Base-by-base conservation (phyloP, 2,329 filamentous ascomycete species). In the Aspergillus sp. region DNA sequence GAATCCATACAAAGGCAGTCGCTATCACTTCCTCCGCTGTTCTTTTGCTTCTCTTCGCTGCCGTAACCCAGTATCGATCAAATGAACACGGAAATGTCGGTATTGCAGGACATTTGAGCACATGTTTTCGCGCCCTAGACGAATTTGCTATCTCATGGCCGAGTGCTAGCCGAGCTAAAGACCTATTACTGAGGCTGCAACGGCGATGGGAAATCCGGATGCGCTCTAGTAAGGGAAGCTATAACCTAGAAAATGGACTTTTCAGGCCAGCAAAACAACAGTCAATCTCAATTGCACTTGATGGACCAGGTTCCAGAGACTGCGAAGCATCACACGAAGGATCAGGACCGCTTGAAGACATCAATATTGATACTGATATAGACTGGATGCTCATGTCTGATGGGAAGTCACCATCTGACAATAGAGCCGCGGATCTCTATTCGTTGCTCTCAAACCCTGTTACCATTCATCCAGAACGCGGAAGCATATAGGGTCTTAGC, bases 11-110 rank as follows among this genome's bases (percentile, higher is more conserved):
- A 45, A 71, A 77, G 55, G 72, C 73, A 0, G 73, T 77, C 4
- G 69, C 72, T 8, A 75, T 78, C 14, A 75, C 76, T 11, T 77
- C 76, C 61, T 75, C 73, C 4, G 76, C 76, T 0, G 75, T 75
- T 0, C 66, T 78, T 5, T 72, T 74, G 65, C 65, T 74, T 6
- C 68, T 74, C 2, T 74, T 72, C 23, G 69, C 50, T 17, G 24
- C 27, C 6, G 41, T 53, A 14, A 43, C 50, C 7, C 62, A 67
- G 61, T 39, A 70, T 33, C 45, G 23, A n/a, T 23, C 43, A 14
- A 7, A 5, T 17, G n/a, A 33, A 65, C 21, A 60, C 64, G 4
- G 68, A 68, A 47, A 69, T 74, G 12, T 9, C 44, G n/a, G 14
- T 21, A 43, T 51, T 17, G 66, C 69, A 2, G 67, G 65, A 3